A percentile compares a stretch with the other conserved stretches of the same genome.
These are phyloP conservation scores for Alternaria brassicae DNA, from an alignment of 2,329 filamentous ascomycete species.

Conservation along the genomic window DNA sequence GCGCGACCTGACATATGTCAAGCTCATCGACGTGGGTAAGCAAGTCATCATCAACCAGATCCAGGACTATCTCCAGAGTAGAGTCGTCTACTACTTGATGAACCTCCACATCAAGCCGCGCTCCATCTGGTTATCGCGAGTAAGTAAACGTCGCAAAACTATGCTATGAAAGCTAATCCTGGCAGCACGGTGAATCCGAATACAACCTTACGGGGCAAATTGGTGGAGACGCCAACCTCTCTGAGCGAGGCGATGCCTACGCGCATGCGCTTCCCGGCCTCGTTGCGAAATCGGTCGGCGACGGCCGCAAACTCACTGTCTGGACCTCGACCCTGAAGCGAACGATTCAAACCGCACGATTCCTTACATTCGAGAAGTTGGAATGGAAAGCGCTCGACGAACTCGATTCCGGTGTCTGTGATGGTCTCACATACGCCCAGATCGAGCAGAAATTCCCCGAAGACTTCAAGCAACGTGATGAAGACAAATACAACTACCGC, in stretches of 20 bases:
- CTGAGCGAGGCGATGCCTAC: conserved; percentile 85
- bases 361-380: conserved; percentile 90
- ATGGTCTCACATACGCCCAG: conserved; percentile 93
- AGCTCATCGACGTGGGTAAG: conserved; percentile 94
- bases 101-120: conserved; percentile 97
- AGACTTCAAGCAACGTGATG: conserved; percentile 92
- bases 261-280: conserved; percentile 83
- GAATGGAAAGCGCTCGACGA: conserved; percentile 99
- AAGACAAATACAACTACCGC: conserved; percentile 99
- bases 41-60: conserved; percentile 99
- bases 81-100: conserved; percentile 97
- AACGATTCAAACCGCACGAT: conserved; percentile 89
- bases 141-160: conserved; percentile 56
- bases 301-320: conserved; percentile 71
- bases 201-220: conserved; percentile 92
- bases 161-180: conserved; percentile 20
- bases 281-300: conserved; percentile 83
- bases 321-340: conserved; percentile 81
- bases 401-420: conserved; percentile 94
- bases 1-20: conserved; percentile 88
- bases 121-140: conserved; percentile 94
- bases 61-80: conserved; percentile 93
- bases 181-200: conserved; percentile 88
- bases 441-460: conserved; percentile 91
- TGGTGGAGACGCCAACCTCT: conserved; percentile 88